Evolutionary conservation across 139 green algal genomes (phyloP).

Genomic region (Tetraselmis striata): DNA sequence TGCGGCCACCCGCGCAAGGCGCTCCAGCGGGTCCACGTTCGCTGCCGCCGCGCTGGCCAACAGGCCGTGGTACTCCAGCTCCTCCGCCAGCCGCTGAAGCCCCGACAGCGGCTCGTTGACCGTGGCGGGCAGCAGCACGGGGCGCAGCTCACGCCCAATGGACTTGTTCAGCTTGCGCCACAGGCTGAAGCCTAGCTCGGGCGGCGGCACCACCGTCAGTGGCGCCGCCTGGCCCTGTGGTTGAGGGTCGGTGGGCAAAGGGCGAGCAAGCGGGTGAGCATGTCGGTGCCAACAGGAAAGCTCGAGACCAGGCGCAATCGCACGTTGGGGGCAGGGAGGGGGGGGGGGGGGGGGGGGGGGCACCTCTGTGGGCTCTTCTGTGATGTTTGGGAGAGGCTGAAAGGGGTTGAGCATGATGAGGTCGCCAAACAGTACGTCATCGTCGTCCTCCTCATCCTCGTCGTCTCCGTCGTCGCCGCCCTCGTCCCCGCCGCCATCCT

Average conservation of each 20-base stretch:
- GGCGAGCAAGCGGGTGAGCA: too few relatives aligned
- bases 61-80: constrained; percentile 46
- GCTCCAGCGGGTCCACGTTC: constrained; percentile 20
- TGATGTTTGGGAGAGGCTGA: background rate
- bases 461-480: background rate
- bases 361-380: background rate
- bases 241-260: too few relatives aligned
- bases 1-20: constrained; percentile 22
- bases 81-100: constrained; percentile 54
- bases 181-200: background rate
- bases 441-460: background rate
- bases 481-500: too few relatives aligned
- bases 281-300: too few relatives aligned
- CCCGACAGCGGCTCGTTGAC: constrained; percentile 44
- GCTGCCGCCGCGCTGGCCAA: constrained; percentile 28
- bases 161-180: constrained; percentile 6
- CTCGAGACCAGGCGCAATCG: too few relatives aligned
- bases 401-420: background rate
- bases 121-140: constrained; percentile 39
- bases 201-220: background rate
- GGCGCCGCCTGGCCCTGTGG: background rate
- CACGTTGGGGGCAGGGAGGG: too few relatives aligned
- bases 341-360: too few relatives aligned
- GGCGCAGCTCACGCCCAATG: constrained; percentile 1
- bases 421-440: background rate